Conservation (phyloP, 139 green algal species). For the Mesostigma viride region DNA sequence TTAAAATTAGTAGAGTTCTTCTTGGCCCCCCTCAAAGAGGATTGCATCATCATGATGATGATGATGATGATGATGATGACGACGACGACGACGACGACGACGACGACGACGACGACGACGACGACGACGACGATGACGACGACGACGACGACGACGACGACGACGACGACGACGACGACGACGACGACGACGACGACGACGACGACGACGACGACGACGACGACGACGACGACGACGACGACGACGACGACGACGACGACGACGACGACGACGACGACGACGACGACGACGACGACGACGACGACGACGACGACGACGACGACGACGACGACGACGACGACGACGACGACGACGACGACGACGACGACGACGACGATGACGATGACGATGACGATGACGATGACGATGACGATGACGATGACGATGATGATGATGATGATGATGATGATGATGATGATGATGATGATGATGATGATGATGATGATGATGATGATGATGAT, state of each 20-base stretch:
- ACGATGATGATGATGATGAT: too few relatives aligned
- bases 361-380: constrained; percentile 8
- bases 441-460: too few relatives aligned
- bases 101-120: not conserved
- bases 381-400: too few relatives aligned
- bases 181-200: not conserved
- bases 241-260: not conserved
- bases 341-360: not conserved
- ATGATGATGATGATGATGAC: not conserved
- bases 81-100: not conserved
- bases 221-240: constrained; percentile 3
- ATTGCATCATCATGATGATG: too few relatives aligned
- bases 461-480: too few relatives aligned
- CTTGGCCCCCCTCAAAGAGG: too few relatives aligned
- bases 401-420: too few relatives aligned
- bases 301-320: not conserved
- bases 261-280: constrained; percentile 3
- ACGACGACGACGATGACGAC: not conserved
- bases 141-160: not conserved
- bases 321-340: constrained; percentile 3
- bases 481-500: too few relatives aligned
- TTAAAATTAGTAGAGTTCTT: too few relatives aligned
- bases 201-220: not conserved
- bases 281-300: not conserved
- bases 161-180: not conserved